Evolutionary conservation across 2,329 filamentous ascomycete species (phyloP).

Genomic region (Cordyceps pruinosa): DNA sequence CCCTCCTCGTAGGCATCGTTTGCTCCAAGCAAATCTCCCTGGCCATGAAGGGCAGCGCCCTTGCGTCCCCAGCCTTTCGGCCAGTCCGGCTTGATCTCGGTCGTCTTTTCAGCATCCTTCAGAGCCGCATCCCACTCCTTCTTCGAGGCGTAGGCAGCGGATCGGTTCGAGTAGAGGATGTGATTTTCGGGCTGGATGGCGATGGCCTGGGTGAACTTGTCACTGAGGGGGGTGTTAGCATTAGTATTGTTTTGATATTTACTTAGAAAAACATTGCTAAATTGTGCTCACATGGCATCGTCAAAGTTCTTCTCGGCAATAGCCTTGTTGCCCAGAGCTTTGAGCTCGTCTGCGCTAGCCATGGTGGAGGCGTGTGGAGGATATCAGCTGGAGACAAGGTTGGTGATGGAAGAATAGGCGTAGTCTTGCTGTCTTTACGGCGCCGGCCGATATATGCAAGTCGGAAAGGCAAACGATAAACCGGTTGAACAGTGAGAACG

Average conservation of each 20-base stretch:
- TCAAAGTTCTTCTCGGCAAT: slow-evolving; percentile 96
- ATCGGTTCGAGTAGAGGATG: slow-evolving; percentile 96
- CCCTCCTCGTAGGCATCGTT: slow-evolving; percentile 89
- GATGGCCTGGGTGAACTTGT: slow-evolving; percentile 93
- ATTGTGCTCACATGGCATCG: slow-evolving; percentile 74
- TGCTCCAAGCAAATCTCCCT: slow-evolving; percentile 76
- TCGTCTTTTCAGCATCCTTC: slow-evolving; percentile 87
- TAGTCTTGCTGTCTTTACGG: not conserved
- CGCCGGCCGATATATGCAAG: not conserved
- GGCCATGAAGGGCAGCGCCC: slow-evolving; percentile 81
- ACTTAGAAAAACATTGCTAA: not conserved
- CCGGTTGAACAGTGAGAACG: slow-evolving; percentile 7
- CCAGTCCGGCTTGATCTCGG: slow-evolving; percentile 95
- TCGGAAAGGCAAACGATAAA: slow-evolving; percentile 8
- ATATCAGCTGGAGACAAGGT: not conserved
- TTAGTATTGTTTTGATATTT: too few species aligned
- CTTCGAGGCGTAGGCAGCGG: slow-evolving; percentile 79
- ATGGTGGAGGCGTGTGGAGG: slow-evolving; percentile 27
- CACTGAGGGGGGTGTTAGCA: slow-evolving; percentile 44
- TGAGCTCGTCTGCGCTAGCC: slow-evolving; percentile 70
- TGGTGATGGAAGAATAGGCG: not conserved
- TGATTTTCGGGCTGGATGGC: slow-evolving; percentile 83
- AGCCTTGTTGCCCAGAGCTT: slow-evolving; percentile 97
- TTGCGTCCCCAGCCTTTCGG: slow-evolving; percentile 94
- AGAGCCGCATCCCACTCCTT: slow-evolving; percentile 80